Evolutionary conservation across 164 flowering plant genomes (phyloP), one percentile per base, ranked within the genome.

Genomic region (Annona cherimola): DNA sequence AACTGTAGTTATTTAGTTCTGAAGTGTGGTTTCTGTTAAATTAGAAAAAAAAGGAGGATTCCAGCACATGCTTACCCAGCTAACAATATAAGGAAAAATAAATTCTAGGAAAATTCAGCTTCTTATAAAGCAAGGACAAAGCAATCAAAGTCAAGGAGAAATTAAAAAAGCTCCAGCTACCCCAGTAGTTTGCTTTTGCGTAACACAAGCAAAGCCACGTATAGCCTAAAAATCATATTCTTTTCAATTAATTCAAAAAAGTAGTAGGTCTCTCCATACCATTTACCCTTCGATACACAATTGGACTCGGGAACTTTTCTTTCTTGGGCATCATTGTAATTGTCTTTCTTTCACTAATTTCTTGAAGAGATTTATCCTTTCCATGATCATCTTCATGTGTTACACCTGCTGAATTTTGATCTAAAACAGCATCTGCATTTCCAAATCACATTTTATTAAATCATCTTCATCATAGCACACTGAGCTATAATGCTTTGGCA

Each of bases 371-470:
- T 54, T 66, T 72, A 42, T 66, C 69, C 61, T 19, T 69, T 77
- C 65, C 76, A 57, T 19, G 68, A 35, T 60, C 77, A 71, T 74
- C 77, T 68, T 72, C 77, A 12, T 42, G 69, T 44, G 66, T 66
- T 46, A 71, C 20, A 50, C 64, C 64, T 18, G 70, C 82, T 68
- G 73, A 59, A 66, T 71, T 74, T 73, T 64, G 79, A 69, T 72
- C 77, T 63, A 66, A 64, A 66, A 69, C 59, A 65, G 71, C 68
- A 77, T 71, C 78, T 80, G 75, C 61, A 61, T 45, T 67, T 26
- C 64, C 42, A 73, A 54, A 16, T 67, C 42, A 18, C 14, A 59
- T 45, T 16, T 61, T 69, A 63, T 46, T 50, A 50, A 50, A 50
- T 8, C 57, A 8, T 2, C 57, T 2, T 7, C 57, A 50, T 50